Base-by-base conservation (phyloP, 495 filamentous ascomycete species). In the Penicillium dipodomyicola region DNA sequence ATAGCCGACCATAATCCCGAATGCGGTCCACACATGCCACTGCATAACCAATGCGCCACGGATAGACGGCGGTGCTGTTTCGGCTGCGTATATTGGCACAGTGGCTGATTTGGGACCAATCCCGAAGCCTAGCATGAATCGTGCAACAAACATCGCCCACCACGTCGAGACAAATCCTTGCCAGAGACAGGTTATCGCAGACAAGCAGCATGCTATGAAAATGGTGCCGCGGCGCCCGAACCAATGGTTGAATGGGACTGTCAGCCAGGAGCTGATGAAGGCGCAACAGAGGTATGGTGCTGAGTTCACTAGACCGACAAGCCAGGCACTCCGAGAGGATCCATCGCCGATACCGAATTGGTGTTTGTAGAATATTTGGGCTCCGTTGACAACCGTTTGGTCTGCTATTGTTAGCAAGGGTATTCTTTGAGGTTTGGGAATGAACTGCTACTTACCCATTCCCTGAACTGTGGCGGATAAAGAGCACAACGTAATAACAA, bases 11-110 rank as follows among this genome's bases (percentile, higher is more conserved):
- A 92, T 87, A 64, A 92, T 90, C 2, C 89, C 90, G 58, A 91
- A 91, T 2, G 90, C 90, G 1, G 88, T 92, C 86, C 86, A 92
- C 82, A 91, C 85, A 68, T 92, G 90, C 90, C 90, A 93, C 65
- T 88, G 83, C 85, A 88, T 88, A 6, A 88, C 84, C 37, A 89
- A 62, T 14, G 89, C 90, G 30, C 90, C 90, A 39, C 90, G 82
- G 45, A 93, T 88, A 23, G 74, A 73, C 0, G 89, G 80, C 0
- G 91, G 89, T 0, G 85, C 79, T 32, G 82, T 86, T 66, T 94
- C 90, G 2, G 90, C 90, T 5, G 87, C 87, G 62, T 91, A 92
- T 32, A 92, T 80, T 0, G 88, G 88, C 2, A 90, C 88, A 1
- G 89, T 93, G 0, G 88, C 84, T 1, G 86, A 88, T 65, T 93